Conservation (phyloP, 1,284 basidiomycete species). For the Cutaneotrichosporon cyanovorans region DNA sequence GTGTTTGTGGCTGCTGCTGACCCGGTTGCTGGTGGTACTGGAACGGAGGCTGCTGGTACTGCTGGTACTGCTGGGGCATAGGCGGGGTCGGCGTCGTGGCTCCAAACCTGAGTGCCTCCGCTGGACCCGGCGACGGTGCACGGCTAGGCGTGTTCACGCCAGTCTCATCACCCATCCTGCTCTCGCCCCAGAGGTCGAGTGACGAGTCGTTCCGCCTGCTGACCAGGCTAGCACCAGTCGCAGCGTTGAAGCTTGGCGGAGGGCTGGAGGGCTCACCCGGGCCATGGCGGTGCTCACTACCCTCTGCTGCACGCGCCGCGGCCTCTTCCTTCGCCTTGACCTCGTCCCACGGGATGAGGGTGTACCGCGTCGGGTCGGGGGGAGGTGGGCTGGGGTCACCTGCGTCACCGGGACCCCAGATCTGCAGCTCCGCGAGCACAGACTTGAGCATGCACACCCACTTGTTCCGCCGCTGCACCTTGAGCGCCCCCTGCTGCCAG, state of each 20-base stretch:
- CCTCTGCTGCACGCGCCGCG: no score
- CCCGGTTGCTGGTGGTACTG: no score
- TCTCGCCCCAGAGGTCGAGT: conserved; percentile 39
- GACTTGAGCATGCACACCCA: conserved; percentile 82
- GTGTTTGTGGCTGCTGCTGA: no score
- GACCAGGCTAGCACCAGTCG: conserved; percentile 27
- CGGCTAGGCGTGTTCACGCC: conserved; percentile 20
- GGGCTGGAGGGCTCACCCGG: conserved; percentile 31
- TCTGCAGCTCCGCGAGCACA: conserved; percentile 57
- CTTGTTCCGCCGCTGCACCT: conserved; percentile 68
- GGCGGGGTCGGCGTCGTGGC: conserved; percentile 3
- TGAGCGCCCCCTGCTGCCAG: conserved; percentile 72
- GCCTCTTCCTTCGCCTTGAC: conserved; percentile 46
- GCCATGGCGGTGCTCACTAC: no score
- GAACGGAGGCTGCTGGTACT: conserved; percentile 1
- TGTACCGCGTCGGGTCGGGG: conserved; percentile 56
- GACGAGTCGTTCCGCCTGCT: conserved; percentile 34
- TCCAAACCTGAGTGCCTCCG: conserved; percentile 1
- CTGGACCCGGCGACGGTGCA: conserved; percentile 8
- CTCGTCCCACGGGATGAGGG: conserved; percentile 63
- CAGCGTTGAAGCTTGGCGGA: conserved; percentile 39
- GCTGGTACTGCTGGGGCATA: neutral
- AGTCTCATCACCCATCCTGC: conserved; percentile 11
- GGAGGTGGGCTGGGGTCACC: conserved; percentile 53
- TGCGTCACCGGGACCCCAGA: conserved; percentile 65